A percentile compares a stretch with the other conserved stretches of the same genome.
Evolutionary conservation across 2,329 filamentous ascomycete genomes (phyloP).

Genomic region (Phialophora macrospora): DNA sequence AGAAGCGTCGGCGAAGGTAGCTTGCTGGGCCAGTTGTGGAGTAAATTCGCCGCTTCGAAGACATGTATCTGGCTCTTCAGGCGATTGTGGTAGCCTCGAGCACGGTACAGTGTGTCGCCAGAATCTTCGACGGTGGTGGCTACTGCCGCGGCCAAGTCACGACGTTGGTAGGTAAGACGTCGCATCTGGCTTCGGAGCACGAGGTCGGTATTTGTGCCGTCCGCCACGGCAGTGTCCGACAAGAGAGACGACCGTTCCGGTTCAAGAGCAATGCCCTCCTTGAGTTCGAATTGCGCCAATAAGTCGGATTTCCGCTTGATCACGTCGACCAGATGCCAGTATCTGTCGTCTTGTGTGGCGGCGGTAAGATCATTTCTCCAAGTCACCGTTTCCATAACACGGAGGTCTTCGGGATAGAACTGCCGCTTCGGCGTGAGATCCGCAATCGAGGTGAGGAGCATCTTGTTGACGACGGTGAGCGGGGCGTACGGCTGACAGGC

Average conservation of each 20-base stretch:
- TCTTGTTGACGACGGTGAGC: conserved; percentile 5
- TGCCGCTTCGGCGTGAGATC: conserved; percentile 13
- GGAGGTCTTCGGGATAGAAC: conserved; percentile 20
- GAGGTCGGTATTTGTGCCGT: conserved; percentile 15
- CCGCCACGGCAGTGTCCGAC: neutral
- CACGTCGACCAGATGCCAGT: conserved; percentile 6
- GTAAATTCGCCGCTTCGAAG: conserved; percentile 16
- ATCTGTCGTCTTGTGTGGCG: conserved; percentile 52
- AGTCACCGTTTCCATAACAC: conserved; percentile 54
- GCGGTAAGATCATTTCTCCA: conserved; percentile 52
- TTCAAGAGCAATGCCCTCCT: conserved; percentile 39
- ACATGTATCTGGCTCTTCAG: conserved; percentile 18
- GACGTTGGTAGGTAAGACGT: conserved; percentile 6
- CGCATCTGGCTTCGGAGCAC: conserved; percentile 2
- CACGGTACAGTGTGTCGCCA: conserved; percentile 5
- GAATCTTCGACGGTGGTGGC: conserved; percentile 30
- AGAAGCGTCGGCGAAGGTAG: conserved; percentile 15
- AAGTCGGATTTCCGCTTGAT: conserved; percentile 45
- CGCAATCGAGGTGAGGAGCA: conserved; percentile 42
- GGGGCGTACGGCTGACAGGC: conserved; percentile 16
- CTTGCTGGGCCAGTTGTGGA: conserved; percentile 16
- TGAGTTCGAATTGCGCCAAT: conserved; percentile 46
- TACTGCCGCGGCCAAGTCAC: conserved; percentile 12
- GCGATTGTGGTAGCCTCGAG: conserved; percentile 16
- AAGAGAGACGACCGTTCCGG: conserved; percentile 7